Percentiles rank a stretch among this genome's conserved stretches.
These are phyloP conservation scores for Blattamonas nauphoetae DNA, from an alignment of 78 protist genomes.

Conservation along the genomic window DNA sequence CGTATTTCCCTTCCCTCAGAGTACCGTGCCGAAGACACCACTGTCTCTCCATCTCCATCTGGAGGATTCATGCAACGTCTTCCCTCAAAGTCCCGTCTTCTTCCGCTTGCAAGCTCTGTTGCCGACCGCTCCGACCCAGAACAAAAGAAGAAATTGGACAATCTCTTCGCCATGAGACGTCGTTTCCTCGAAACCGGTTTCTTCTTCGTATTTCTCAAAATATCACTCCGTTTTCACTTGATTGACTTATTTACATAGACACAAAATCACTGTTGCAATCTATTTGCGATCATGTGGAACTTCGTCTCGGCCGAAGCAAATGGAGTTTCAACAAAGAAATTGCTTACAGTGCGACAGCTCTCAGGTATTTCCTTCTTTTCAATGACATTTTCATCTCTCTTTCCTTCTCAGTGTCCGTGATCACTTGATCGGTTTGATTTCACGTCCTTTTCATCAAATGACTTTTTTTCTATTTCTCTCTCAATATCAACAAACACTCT, in stretches of 20 bases:
- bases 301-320: neutral
- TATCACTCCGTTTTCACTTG: too few species aligned
- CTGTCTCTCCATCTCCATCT: neutral
- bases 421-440: neutral
- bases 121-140: neutral
- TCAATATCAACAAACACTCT: slow-evolving; percentile 3
- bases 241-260: neutral
- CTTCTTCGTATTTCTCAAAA: neutral
- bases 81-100: neutral
- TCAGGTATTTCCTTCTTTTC: too few species aligned
- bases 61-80: neutral
- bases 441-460: neutral
- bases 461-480: neutral
- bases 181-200: neutral
- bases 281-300: neutral
- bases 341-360: neutral
- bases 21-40: neutral
- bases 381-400: too few species aligned
- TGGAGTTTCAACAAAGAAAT: neutral
- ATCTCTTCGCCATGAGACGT: neutral
- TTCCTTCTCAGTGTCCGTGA: neutral
- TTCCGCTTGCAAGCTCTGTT: neutral
- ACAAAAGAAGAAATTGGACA: neutral
- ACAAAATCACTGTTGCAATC: neutral
- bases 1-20: too few species aligned